A percentile compares a stretch with the other conserved stretches of the same genome.
Conservation (phyloP, 2,329 filamentous ascomycete genomes). For the Chalaropsis thielavioides region DNA sequence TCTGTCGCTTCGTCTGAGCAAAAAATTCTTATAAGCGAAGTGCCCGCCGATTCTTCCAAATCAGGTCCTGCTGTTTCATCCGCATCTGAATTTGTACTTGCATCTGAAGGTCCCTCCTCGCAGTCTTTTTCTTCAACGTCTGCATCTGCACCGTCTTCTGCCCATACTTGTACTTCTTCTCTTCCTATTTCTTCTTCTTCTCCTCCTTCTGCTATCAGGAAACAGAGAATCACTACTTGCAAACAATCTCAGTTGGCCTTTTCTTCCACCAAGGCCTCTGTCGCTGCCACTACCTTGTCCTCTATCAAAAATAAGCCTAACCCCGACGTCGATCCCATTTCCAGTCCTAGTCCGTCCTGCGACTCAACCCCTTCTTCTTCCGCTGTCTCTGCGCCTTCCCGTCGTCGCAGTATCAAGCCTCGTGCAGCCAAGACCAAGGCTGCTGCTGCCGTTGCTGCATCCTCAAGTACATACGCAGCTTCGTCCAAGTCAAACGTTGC, state of each 20-base stretch:
- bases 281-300: not conserved
- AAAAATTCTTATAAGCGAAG: constrained; percentile 15
- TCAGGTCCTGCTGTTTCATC: constrained; percentile 8
- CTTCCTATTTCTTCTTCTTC: not conserved
- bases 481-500: not conserved
- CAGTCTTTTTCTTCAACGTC: not conserved
- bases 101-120: not conserved
- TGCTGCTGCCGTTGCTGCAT: constrained; percentile 10
- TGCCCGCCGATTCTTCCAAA: constrained; percentile 6
- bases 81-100: constrained; percentile 2
- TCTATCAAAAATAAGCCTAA: not conserved
- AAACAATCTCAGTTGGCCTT: constrained; percentile 16
- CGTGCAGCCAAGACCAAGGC: constrained; percentile 14
- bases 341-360: not conserved
- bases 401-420: constrained; percentile 13
- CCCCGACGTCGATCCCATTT: not conserved
- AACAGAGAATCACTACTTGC: not conserved
- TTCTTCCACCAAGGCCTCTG: constrained; percentile 12
- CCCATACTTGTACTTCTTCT: not conserved
- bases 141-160: not conserved
- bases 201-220: not conserved
- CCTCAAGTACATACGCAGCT: constrained; percentile 5
- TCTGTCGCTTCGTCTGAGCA: constrained; percentile 6
- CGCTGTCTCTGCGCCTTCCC: not conserved
- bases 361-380: constrained; percentile 7